A percentile compares a stretch with the other conserved stretches of the same genome.
Conservation (phyloP, 208 protist species). For the Acanthamoeba royreba region DNA sequence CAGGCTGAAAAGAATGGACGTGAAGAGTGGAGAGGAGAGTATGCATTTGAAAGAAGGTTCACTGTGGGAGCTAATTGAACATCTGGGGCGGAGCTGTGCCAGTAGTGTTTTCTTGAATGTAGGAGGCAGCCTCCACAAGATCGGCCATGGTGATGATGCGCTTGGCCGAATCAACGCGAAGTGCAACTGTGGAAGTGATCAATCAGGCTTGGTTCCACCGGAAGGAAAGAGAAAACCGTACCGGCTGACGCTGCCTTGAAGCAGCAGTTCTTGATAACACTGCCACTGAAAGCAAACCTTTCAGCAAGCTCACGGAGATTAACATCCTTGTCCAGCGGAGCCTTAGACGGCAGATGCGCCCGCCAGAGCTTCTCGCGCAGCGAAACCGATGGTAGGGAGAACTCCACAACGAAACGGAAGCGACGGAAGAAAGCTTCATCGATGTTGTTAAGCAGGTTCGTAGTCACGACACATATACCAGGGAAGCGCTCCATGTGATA, state of each 20-base stretch:
- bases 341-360: not conserved
- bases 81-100: no score
- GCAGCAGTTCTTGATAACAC: constrained; percentile 6
- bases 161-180: not conserved
- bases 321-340: not conserved
- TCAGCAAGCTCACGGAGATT: not conserved
- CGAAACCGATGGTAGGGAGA: not conserved
- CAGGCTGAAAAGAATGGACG: no score
- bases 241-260: not conserved
- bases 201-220: no score
- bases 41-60: no score
- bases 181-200: no score
- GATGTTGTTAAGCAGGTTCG: not conserved
- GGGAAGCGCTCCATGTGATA: not conserved
- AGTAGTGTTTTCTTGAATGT: no score
- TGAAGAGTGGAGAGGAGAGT: no score
- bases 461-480: not conserved
- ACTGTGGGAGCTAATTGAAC: no score
- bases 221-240: no score
- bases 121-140: no score
- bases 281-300: not conserved
- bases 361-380: not conserved
- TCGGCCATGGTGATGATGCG: not conserved
- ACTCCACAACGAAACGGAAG: not conserved
- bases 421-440: not conserved